phyloP scores from a whole-genome alignment of 208 protist species.

The Phytomonas sp. region DNA sequence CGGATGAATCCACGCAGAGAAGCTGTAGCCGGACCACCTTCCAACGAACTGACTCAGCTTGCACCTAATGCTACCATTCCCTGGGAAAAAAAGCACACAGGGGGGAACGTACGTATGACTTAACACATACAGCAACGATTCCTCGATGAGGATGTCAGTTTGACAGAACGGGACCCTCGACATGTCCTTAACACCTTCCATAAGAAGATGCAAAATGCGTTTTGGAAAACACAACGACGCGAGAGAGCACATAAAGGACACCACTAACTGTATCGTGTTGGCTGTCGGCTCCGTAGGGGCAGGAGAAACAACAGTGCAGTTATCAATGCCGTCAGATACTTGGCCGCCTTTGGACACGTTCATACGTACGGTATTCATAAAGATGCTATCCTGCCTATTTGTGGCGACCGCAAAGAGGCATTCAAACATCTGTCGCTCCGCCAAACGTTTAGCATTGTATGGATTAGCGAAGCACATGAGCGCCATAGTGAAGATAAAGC shows the following conservation, averaged over 20 bases:
- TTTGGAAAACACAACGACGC: slow-evolving; percentile 38
- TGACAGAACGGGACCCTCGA: slow-evolving; percentile 25
- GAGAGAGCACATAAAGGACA: slow-evolving; percentile 50
- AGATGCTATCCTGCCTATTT: slow-evolving; percentile 48
- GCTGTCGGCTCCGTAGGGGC: slow-evolving; percentile 34
- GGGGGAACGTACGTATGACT: slow-evolving; percentile 29
- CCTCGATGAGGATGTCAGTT: slow-evolving; percentile 66
- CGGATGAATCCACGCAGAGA: slow-evolving; percentile 71
- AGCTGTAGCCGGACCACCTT: slow-evolving; percentile 66
- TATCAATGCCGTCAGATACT: neutral
- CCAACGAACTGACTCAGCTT: slow-evolving; percentile 23
- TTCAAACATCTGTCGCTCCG: slow-evolving; percentile 35
- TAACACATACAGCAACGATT: slow-evolving; percentile 62
- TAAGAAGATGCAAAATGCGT: slow-evolving; percentile 28
- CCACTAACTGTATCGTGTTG: slow-evolving; percentile 57
- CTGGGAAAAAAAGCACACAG: slow-evolving; percentile 55
- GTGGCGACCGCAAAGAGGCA: slow-evolving; percentile 53
- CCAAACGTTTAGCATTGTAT: slow-evolving; percentile 42
- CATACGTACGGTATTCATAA: slow-evolving; percentile 16
- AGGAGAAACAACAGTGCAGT: neutral
- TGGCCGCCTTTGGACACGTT: slow-evolving; percentile 15
- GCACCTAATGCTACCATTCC: slow-evolving; percentile 48
- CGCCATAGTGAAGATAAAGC: slow-evolving; percentile 49
- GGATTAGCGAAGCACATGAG: slow-evolving; percentile 63
- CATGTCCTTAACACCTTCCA: slow-evolving; percentile 50